A percentile compares a stretch with the other conserved stretches of the same genome.
These are phyloP conservation scores for Blastomyces percursus DNA, from an alignment of 2,329 filamentous ascomycete species.

Conservation along the genomic window DNA sequence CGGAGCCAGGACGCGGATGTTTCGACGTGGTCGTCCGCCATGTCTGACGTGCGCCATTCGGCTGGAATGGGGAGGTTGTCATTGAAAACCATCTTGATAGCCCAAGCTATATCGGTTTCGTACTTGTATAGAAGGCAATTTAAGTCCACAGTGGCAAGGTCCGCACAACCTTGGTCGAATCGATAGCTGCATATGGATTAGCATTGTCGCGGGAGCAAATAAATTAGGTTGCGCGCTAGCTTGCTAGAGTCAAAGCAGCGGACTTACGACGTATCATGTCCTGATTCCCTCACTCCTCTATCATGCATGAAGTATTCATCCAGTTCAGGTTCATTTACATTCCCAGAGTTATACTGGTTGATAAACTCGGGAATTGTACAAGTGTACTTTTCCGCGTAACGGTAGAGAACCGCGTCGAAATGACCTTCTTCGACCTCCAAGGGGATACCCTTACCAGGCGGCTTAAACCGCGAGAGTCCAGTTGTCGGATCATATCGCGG, in stretches of 20 bases:
- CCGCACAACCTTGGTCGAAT: conserved; percentile 63
- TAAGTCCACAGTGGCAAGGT: conserved; percentile 73
- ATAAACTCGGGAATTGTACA: conserved; percentile 69
- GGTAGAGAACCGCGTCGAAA: conserved; percentile 61
- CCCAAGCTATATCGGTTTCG: conserved; percentile 69
- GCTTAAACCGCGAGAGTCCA: conserved; percentile 63
- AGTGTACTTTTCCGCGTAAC: conserved; percentile 62
- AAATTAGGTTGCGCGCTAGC: background rate
- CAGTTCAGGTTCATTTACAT: conserved; percentile 62
- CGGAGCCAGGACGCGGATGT: conserved; percentile 72
- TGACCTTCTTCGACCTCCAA: conserved; percentile 70
- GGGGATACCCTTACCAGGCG: conserved; percentile 65
- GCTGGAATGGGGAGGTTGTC: conserved; percentile 60
- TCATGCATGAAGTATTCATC: conserved; percentile 83
- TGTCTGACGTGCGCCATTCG: conserved; percentile 57
- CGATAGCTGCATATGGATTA: conserved; percentile 45
- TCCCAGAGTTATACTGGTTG: conserved; percentile 63
- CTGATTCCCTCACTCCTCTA: conserved; percentile 74
- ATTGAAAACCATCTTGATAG: conserved; percentile 63
- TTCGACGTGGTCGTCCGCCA: conserved; percentile 54
- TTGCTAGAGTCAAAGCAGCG: background rate
- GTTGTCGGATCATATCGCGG: conserved; percentile 60
- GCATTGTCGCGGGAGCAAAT: background rate
- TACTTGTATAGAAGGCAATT: conserved; percentile 89
- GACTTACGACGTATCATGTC: conserved; percentile 61